Evolutionary conservation across 2,329 filamentous ascomycete genomes (phyloP).

Genomic region (Juglanconis oblonga): DNA sequence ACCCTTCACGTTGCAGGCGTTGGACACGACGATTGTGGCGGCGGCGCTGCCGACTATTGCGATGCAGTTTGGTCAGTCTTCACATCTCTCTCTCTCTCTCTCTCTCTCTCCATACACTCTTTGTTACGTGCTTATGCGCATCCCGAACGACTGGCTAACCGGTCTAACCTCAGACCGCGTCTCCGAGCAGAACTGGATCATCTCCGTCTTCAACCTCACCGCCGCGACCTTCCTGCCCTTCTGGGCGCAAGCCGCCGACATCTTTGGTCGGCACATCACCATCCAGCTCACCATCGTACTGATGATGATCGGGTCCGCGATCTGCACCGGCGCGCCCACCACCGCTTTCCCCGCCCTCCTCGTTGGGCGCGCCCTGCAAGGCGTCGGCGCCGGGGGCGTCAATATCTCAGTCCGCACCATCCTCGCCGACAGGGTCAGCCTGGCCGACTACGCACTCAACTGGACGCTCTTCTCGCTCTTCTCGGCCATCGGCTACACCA

Average conservation of each 20-base stretch:
- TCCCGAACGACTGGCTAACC: background rate
- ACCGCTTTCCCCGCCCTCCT: conserved; percentile 57
- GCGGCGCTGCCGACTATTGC: conserved; percentile 62
- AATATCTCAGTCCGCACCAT: conserved; percentile 59
- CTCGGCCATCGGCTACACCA: conserved; percentile 55
- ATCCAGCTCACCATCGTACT: conserved; percentile 55
- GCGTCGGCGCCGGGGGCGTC: conserved; percentile 59
- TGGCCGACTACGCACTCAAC: conserved; percentile 60
- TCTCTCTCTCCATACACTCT: background rate
- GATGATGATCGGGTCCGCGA: conserved; percentile 57
- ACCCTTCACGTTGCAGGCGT: conserved; percentile 59
- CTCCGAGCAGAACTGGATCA: conserved; percentile 65
- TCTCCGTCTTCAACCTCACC: conserved; percentile 66
- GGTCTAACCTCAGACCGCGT: conserved; percentile 38
- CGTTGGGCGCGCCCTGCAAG: conserved; percentile 61
- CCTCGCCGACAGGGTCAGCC: conserved; percentile 61
- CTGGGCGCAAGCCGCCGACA: conserved; percentile 62
- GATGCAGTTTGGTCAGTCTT: conserved; percentile 54
- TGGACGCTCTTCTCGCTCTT: conserved; percentile 61
- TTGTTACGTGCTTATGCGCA: no score
- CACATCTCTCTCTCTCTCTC: no score
- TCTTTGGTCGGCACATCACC: conserved; percentile 60
- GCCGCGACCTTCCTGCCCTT: conserved; percentile 65
- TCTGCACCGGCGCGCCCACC: conserved; percentile 57
- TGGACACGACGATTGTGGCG: conserved; percentile 64